Evolutionary conservation across 208 protist genomes (phyloP).

Genomic region (Naegleria fowleri): DNA sequence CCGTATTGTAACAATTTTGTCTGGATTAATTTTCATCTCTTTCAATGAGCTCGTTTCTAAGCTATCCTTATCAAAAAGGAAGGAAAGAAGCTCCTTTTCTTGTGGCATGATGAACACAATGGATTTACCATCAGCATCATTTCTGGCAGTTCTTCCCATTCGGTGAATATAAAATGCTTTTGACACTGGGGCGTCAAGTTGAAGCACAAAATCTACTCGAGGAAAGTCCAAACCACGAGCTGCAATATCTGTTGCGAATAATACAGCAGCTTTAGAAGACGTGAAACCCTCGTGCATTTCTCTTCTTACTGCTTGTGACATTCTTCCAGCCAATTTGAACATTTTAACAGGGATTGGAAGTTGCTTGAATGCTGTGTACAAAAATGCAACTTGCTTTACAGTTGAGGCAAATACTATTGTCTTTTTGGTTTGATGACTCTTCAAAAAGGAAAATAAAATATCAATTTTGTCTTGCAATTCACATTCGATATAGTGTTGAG

Average conservation of each 20-base stretch:
- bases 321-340: neutral
- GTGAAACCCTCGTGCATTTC: conserved; percentile 17
- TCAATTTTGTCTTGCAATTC: conserved; percentile 89
- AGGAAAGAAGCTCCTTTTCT: neutral
- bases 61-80: neutral
- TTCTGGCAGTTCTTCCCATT: conserved; percentile 53
- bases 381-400: conserved; percentile 92
- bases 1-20: neutral
- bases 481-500: conserved; percentile 84
- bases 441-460: conserved; percentile 94
- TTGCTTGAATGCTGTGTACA: conserved; percentile 77
- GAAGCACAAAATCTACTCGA: conserved; percentile 54
- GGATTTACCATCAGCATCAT: conserved; percentile 25
- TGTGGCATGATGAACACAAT: neutral
- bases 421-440: conserved; percentile 87
- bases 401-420: conserved; percentile 95
- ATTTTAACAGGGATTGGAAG: conserved; percentile 39
- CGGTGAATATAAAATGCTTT: conserved; percentile 56
- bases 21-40: conserved; percentile 14
- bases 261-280: conserved; percentile 26
- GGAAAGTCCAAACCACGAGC: conserved; percentile 52
- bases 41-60: neutral
- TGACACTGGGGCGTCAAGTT: conserved; percentile 45
- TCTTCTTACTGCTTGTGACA: conserved; percentile 1
- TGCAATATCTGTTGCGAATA: conserved; percentile 71